These are phyloP conservation scores for Lasiodiplodia citricola DNA, from an alignment of 2,329 filamentous ascomycete genomes.

Conservation along the genomic window DNA sequence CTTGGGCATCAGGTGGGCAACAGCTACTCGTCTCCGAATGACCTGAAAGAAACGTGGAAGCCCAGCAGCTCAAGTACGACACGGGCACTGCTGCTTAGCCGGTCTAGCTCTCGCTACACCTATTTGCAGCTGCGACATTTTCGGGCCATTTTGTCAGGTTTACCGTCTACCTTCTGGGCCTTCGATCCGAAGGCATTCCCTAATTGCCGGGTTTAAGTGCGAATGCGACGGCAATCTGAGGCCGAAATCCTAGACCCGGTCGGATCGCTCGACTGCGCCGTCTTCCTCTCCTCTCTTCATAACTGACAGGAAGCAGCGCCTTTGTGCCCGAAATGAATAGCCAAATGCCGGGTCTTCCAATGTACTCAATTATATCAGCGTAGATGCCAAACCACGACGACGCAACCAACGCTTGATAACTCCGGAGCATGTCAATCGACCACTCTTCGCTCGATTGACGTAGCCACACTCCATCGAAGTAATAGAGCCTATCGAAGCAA, in stretches of 20 bases:
- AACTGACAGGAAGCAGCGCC: neutral
- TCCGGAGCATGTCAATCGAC: neutral
- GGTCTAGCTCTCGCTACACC: neutral
- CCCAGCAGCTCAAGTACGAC: neutral
- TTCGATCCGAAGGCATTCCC: conserved; percentile 11
- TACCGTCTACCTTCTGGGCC: neutral
- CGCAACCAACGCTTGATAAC: neutral
- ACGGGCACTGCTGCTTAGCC: neutral
- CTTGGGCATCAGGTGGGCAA: neutral
- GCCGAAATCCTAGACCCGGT: neutral
- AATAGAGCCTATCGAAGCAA: neutral
- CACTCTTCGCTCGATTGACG: neutral
- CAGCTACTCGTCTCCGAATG: neutral
- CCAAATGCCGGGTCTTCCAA: neutral
- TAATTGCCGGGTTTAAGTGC: neutral
- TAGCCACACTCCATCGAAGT: neutral
- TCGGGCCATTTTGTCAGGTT: neutral
- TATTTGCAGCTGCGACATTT: conserved; percentile 10
- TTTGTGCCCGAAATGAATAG: neutral
- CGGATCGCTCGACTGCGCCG: neutral
- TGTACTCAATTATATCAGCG: neutral
- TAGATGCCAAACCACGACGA: neutral
- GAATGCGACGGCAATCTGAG: neutral
- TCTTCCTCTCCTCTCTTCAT: neutral
- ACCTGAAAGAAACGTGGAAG: neutral